Conservation (phyloP, 176 grass and related monocot genomes). For the Tillandsia fasciculata region DNA sequence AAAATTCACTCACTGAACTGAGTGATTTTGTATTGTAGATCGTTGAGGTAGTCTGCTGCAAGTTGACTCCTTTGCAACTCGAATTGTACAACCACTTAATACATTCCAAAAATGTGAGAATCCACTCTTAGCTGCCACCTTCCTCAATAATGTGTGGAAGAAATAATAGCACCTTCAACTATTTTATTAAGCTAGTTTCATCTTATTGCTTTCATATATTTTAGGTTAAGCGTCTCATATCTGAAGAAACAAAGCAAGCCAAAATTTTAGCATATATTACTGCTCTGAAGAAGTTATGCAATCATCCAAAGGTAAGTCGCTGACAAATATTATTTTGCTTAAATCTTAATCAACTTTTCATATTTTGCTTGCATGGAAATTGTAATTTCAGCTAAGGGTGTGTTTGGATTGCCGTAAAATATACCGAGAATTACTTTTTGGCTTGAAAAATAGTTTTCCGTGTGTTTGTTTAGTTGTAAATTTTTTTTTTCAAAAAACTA, state of each 20-base stretch:
- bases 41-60: slow-evolving; percentile 94
- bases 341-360: slow-evolving; percentile 13
- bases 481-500: no score
- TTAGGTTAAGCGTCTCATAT: slow-evolving; percentile 70
- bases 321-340: slow-evolving; percentile 12
- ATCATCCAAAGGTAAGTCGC: slow-evolving; percentile 87
- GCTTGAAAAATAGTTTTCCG: no score
- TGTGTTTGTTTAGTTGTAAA: no score
- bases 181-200: neutral
- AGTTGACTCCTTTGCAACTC: slow-evolving; percentile 71
- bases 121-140: neutral
- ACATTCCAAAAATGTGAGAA: slow-evolving; percentile 94
- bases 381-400: neutral
- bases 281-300: slow-evolving; percentile 95
- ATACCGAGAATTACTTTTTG: no score
- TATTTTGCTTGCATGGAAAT: neutral
- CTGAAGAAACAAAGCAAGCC: slow-evolving; percentile 69
- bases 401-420: no score
- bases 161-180: neutral
- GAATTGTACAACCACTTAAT: slow-evolving; percentile 91
- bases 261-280: slow-evolving; percentile 98
- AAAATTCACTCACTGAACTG: slow-evolving; percentile 14
- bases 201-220: slow-evolving; percentile 18
- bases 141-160: neutral
- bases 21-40: slow-evolving; percentile 49